Percentiles rank a stretch among this genome's conserved stretches.
These are phyloP conservation scores for Tolypocladium tropicale DNA, from an alignment of 2,329 filamentous ascomycete genomes.

Conservation along the genomic window DNA sequence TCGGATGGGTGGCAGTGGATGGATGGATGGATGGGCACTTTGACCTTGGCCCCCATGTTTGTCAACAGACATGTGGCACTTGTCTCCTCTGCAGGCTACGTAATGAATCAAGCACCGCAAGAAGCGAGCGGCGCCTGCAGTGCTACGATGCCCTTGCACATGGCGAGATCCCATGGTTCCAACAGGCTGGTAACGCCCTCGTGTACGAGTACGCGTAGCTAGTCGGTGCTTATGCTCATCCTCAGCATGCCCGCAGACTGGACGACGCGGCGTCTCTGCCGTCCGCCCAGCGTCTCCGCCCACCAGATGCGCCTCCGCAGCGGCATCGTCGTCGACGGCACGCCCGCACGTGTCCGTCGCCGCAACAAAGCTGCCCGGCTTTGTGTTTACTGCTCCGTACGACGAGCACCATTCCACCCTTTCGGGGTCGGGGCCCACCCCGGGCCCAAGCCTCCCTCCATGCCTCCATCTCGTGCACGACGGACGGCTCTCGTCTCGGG, in stretches of 20 bases:
- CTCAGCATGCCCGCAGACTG: neutral
- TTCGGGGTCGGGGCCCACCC: neutral
- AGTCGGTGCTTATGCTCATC: neutral
- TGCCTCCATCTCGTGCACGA: too few species aligned
- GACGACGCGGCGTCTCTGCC: neutral
- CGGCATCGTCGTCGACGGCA: neutral
- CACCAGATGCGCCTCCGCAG: neutral
- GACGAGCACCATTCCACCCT: too few species aligned
- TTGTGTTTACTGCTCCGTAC: neutral
- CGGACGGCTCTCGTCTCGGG: constrained; percentile 19
- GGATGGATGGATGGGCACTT: too few species aligned
- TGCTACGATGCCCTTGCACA: neutral
- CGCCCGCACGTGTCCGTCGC: neutral
- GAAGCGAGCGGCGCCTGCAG: neutral
- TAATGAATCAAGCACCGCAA: neutral
- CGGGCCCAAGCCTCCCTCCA: neutral
- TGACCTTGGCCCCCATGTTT: too few species aligned
- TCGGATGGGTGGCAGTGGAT: too few species aligned
- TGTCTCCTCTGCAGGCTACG: too few species aligned
- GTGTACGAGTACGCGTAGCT: neutral
- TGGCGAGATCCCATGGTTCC: neutral
- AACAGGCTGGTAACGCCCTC: neutral
- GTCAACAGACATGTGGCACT: too few species aligned
- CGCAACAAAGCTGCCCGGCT: neutral
- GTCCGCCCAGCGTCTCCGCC: too few species aligned